Percentiles rank a stretch among this genome's conserved stretches.
Conservation (phyloP, 257 asterid genomes). For the Solanum ossicruentum region DNA sequence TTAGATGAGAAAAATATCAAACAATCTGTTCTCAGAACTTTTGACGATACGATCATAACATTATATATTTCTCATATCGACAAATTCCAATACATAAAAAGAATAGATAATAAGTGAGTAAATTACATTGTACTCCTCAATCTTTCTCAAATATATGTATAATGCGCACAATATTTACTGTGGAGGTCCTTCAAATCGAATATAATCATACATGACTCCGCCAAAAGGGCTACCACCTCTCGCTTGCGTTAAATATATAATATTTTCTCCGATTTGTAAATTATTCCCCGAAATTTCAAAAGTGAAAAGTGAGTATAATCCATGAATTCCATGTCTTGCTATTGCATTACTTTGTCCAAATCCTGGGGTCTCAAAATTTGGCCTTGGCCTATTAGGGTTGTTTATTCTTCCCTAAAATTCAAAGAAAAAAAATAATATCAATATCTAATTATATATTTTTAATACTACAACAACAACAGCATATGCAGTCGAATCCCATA, state of each 20-base stretch:
- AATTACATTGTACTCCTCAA: neutral
- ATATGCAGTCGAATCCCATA: no score
- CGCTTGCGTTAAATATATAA: conserved; percentile 23
- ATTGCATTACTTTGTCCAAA: conserved; percentile 47
- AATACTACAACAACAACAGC: no score
- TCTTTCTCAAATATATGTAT: neutral
- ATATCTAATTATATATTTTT: neutral
- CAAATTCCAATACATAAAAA: neutral
- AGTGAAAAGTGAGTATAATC: conserved; percentile 20
- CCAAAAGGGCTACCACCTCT: conserved; percentile 1
- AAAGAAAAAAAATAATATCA: neutral
- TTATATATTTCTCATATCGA: neutral
- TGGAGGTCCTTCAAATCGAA: conserved; percentile 29
- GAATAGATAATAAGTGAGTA: neutral
- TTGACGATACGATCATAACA: neutral
- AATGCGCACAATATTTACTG: neutral
- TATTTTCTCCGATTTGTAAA: conserved; percentile 27
- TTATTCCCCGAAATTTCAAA: conserved; percentile 3
- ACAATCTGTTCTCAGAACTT: neutral
- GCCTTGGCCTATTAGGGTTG: neutral
- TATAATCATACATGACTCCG: conserved; percentile 48
- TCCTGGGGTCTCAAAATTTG: conserved; percentile 12
- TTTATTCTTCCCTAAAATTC: conserved; percentile 31
- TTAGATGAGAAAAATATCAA: no score
- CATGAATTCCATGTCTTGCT: conserved; percentile 58